Percentiles rank a stretch among this genome's conserved stretches.
Evolutionary conservation across 768 basidiomycete species (phyloP).

Genomic region (Mycena rebaudengoi): DNA sequence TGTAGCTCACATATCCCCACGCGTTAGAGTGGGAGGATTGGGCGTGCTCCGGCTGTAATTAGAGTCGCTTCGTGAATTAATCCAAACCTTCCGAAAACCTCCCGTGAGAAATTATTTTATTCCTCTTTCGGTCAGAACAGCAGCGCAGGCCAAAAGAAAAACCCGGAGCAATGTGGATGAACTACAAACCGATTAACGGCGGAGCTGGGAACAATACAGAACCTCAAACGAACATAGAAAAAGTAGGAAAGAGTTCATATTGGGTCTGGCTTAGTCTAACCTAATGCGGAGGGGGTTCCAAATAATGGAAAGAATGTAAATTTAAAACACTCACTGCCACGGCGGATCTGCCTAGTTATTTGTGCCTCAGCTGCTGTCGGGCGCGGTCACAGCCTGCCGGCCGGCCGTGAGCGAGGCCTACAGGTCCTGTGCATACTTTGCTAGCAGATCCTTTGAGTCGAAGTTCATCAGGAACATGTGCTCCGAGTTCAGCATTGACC

Average conservation of each 20-base stretch:
- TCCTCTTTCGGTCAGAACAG: too few relatives aligned
- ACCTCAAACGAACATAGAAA: too few relatives aligned
- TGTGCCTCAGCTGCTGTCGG: conserved; percentile 40
- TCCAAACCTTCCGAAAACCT: neutral
- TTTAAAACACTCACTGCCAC: conserved; percentile 44
- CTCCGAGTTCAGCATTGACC: too few relatives aligned
- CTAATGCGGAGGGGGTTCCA: too few relatives aligned
- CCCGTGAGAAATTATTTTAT: too few relatives aligned
- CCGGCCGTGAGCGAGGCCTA: conserved; percentile 34
- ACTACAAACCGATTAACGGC: too few relatives aligned
- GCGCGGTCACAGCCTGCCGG: conserved; percentile 37
- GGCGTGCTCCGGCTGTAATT: neutral
- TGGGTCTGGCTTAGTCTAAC: too few relatives aligned
- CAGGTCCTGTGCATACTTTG: conserved; percentile 38
- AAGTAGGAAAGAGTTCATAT: too few relatives aligned
- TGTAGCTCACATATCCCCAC: neutral
- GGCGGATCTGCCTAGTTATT: conserved; percentile 43
- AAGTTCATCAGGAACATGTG: conserved; percentile 41
- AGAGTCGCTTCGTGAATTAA: neutral
- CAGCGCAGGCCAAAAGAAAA: too few relatives aligned
- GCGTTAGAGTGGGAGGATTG: neutral
- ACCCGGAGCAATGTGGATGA: too few relatives aligned
- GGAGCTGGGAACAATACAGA: too few relatives aligned
- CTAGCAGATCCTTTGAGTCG: conserved; percentile 34
- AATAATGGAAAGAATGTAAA: neutral